phyloP scores from a whole-genome alignment of 495 filamentous ascomycete species.

The Aspergillus sclerotiicarbonarius region DNA sequence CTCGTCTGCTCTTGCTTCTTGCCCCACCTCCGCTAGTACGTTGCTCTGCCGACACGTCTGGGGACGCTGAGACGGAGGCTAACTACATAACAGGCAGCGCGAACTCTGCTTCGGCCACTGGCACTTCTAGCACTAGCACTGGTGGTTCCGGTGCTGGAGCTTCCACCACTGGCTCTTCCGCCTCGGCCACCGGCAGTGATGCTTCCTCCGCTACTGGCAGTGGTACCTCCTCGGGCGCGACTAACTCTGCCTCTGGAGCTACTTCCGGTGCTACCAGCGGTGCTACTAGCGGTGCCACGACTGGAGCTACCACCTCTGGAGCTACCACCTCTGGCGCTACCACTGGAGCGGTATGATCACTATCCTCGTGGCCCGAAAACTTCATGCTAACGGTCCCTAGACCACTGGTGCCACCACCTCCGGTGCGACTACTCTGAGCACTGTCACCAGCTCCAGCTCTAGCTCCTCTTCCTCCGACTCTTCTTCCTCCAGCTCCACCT shows the following conservation, averaged over 20 bases:
- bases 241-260: conserved; percentile 14
- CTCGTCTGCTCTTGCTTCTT: conserved; percentile 30
- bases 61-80: not conserved
- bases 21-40: conserved; percentile 11
- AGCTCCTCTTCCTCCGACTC: not conserved
- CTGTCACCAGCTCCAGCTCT: conserved; percentile 8
- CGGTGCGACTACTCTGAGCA: conserved; percentile 11
- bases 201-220: conserved; percentile 21
- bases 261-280: conserved; percentile 17
- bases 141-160: not conserved
- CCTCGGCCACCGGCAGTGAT: conserved; percentile 25
- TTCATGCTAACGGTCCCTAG: not conserved
- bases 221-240: conserved; percentile 11
- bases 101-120: conserved; percentile 17
- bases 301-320: conserved; percentile 10
- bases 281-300: conserved; percentile 9
- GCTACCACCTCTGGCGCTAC: conserved; percentile 12
- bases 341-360: conserved; percentile 13
- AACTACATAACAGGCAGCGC: not conserved
- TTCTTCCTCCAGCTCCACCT: conserved; percentile 1
- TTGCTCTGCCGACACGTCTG: conserved; percentile 20
- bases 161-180: conserved; percentile 13
- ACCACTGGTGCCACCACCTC: conserved; percentile 5
- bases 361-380: not conserved
- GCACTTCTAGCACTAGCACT: conserved; percentile 14